phyloP scores from a whole-genome alignment of 805 yeast genomes.

The Schizosaccharomyces octosporus region DNA sequence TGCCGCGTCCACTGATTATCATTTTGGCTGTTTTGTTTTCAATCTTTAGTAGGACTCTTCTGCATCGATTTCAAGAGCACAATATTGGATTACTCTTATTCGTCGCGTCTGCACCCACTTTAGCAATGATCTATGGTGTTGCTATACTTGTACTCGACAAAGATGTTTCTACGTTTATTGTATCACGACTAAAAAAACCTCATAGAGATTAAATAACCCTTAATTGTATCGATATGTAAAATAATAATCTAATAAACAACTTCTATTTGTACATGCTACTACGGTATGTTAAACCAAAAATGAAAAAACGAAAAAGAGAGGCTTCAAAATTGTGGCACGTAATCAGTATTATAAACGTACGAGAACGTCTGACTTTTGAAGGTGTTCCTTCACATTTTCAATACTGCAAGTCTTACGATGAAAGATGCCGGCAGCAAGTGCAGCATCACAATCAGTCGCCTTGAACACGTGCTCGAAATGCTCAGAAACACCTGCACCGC shows the following conservation, averaged over 20 bases:
- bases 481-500: slow-evolving; percentile 87
- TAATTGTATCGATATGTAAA: not conserved
- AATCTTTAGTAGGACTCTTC: not conserved
- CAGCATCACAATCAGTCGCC: slow-evolving; percentile 75
- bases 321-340: not conserved
- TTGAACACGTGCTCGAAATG: slow-evolving; percentile 77
- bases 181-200: not conserved
- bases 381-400: slow-evolving; percentile 47
- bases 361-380: slow-evolving; percentile 33
- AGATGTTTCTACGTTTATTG: not conserved
- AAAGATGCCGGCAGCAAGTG: slow-evolving; percentile 95
- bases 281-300: not conserved
- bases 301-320: not conserved
- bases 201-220: not conserved
- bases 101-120: not conserved
- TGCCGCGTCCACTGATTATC: not conserved
- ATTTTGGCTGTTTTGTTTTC: not conserved
- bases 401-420: slow-evolving; percentile 88
- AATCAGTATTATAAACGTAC: slow-evolving; percentile 25
- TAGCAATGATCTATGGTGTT: not conserved
- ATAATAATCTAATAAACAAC: not conserved
- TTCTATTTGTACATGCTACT: not conserved
- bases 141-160: not conserved
- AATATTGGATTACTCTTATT: not conserved
- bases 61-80: not conserved